These are phyloP conservation scores for Lecanicillium sp. DNA, from an alignment of 2,329 filamentous ascomycete genomes.

Conservation along the genomic window DNA sequence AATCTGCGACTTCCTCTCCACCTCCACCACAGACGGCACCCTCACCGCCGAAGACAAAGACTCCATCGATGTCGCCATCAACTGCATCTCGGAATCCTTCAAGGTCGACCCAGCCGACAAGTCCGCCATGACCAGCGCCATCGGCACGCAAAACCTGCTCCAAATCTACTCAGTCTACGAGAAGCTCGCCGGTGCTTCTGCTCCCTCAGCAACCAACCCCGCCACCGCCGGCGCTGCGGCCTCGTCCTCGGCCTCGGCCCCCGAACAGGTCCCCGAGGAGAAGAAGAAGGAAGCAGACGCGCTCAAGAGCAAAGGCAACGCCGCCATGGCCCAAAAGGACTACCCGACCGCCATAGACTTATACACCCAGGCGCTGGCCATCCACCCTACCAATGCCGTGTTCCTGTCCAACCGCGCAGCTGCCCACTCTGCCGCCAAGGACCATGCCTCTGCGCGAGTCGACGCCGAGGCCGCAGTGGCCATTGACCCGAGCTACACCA, in stretches of 20 bases:
- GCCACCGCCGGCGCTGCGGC: conserved; percentile 32
- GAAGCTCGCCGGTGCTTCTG: conserved; percentile 52
- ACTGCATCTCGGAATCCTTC: conserved; percentile 93
- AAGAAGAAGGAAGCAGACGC: conserved; percentile 76
- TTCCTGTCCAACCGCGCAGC: conserved; percentile 97
- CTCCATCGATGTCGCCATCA: conserved; percentile 85
- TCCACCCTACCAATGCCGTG: conserved; percentile 82
- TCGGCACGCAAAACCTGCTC: conserved; percentile 79
- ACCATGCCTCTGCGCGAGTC: conserved; percentile 74
- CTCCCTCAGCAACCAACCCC: conserved; percentile 21
- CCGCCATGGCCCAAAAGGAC: conserved; percentile 91
- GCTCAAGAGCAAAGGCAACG: conserved; percentile 86
- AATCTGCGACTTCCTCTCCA: conserved; percentile 89
- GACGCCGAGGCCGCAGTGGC: conserved; percentile 88
- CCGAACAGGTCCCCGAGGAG: conserved; percentile 36
- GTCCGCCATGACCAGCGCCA: conserved; percentile 62
- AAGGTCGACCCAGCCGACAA: conserved; percentile 81
- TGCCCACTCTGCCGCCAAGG: conserved; percentile 74
- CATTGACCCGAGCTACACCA: conserved; percentile 88
- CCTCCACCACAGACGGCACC: conserved; percentile 79
- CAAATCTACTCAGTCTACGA: conserved; percentile 95
- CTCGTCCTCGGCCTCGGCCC: conserved; percentile 20
- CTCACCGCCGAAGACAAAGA: conserved; percentile 83
- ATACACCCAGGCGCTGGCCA: conserved; percentile 78
- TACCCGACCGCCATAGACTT: conserved; percentile 73